Conservation (phyloP, 345 rosid species). For the Moricandia arvensis region DNA sequence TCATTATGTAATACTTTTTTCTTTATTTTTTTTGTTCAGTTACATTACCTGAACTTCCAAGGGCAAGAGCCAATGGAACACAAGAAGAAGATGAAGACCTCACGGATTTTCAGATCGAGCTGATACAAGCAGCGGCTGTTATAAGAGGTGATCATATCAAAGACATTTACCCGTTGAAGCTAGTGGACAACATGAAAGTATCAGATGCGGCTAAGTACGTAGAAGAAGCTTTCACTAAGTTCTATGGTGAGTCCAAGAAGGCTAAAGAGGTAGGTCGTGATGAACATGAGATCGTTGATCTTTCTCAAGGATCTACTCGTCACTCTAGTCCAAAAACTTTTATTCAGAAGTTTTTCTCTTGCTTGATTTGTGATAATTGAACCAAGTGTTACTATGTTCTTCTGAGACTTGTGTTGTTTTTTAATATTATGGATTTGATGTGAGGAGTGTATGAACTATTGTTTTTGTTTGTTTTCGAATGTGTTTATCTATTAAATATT, state of each 20-base stretch:
- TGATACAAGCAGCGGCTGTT: slow-evolving; percentile 61
- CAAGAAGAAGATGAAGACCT: slow-evolving; percentile 45
- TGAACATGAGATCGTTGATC: slow-evolving; percentile 40
- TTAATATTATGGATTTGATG: neutral
- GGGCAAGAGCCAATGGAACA: slow-evolving; percentile 40
- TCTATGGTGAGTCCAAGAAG: slow-evolving; percentile 43
- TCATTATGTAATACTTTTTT: neutral
- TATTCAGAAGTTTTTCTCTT: slow-evolving; percentile 46
- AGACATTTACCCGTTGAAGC: slow-evolving; percentile 46
- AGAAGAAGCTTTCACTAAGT: slow-evolving; percentile 48
- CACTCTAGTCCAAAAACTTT: slow-evolving; percentile 37
- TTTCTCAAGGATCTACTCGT: slow-evolving; percentile 21
- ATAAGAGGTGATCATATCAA: slow-evolving; percentile 54
- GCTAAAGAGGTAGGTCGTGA: slow-evolving; percentile 45
- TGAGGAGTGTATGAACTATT: neutral
- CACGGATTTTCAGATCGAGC: slow-evolving; percentile 57
- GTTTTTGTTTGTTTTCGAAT: neutral
- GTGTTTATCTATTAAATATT: neutral
- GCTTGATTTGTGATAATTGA: slow-evolving; percentile 55
- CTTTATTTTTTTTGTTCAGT: slow-evolving; percentile 29
- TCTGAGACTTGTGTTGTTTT: neutral
- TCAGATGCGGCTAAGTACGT: slow-evolving; percentile 44
- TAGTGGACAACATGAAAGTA: slow-evolving; percentile 53
- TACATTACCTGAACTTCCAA: slow-evolving; percentile 48
- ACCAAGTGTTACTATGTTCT: neutral